Base-by-base conservation (phyloP, 2,329 filamentous ascomycete species). In the Aureobasidium subglaciale region DNA sequence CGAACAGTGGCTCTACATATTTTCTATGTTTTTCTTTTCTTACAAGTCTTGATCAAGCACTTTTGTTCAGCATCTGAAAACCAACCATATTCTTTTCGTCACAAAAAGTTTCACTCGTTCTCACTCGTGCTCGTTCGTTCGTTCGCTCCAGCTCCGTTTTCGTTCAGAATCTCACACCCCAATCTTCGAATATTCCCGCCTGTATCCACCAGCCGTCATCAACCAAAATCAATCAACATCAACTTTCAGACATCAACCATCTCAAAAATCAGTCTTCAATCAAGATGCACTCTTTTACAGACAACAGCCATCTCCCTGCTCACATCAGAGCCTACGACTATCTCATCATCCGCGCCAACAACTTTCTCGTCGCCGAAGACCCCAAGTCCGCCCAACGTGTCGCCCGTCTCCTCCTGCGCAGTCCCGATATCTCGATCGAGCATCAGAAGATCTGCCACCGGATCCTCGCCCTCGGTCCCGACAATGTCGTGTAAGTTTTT, bases 11-110 rank as follows among this genome's bases (percentile, higher is more conserved):
- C 20, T 29, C 43, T 18, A 16, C 20, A 11, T n/a, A 16, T 48
- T 8, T 35, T 35, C 35, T 48, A n/a, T n/a, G n/a, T 15, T 24
- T 48, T 11, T 13, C 7, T 3, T 48, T 35, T 25, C 43, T 29
- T 48, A 34, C 13, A 48, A 35, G 20, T 35, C 43, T 48, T 35
- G 29, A 35, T 48, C 43, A 35, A 48, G 43, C 43, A 48, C 9
- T 48, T 35, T 29, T 16, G 8, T 24, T 3, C 25, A 48, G 30
- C 43, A 48, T 35, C 7, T 45, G 42, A 35, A 24, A 24, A 16
- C 30, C 8, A 41, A 45, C 32, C 30, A 35, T n/a, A 24, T 16
- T 25, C 15, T 11, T 16, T 24, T 35, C 30, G 30, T 48, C 43
- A 7, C 4, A 10, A 3, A 4, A 25, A 11, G 13, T 25, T 34